These are phyloP conservation scores for Zostera marina DNA, from an alignment of 116 monocot genomes.

Conservation along the genomic window DNA sequence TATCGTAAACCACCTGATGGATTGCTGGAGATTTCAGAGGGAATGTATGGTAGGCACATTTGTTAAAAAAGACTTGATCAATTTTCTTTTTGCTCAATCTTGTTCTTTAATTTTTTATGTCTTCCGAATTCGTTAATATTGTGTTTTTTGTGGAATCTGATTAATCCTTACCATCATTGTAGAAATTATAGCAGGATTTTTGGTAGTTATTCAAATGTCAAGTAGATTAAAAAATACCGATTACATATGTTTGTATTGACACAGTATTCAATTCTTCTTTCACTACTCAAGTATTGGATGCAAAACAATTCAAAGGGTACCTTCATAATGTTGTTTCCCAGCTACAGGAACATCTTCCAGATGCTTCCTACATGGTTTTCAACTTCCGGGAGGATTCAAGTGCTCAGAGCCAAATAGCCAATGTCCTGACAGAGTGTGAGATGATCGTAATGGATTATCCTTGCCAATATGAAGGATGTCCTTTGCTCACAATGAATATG, in stretches of 20 bases:
- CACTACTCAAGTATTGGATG: constrained; percentile 51
- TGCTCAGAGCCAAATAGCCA: constrained; percentile 34
- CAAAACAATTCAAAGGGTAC: constrained; percentile 39
- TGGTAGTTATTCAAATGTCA: neutral
- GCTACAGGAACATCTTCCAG: constrained; percentile 49
- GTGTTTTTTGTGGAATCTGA: too few relatives aligned
- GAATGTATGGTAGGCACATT: constrained; percentile 40
- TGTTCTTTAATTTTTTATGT: neutral
- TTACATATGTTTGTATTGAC: neutral
- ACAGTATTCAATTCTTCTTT: constrained; percentile 84
- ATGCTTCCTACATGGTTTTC: constrained; percentile 72
- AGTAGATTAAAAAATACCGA: neutral
- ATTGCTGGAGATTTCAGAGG: constrained; percentile 58
- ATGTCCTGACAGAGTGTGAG: constrained; percentile 48
- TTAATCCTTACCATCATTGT: too few relatives aligned
- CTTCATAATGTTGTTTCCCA: constrained; percentile 41
- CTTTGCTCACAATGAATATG: constrained; percentile 71
- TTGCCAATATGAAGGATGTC: constrained; percentile 79
- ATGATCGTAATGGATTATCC: constrained; percentile 88
- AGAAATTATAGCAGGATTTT: too few relatives aligned
- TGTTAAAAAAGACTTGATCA: neutral
- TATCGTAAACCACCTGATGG: constrained; percentile 73
- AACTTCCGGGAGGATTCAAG: constrained; percentile 47
- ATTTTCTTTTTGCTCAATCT: neutral
- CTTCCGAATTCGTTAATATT: too few relatives aligned